phyloP scores from a whole-genome alignment of 495 filamentous ascomycete genomes.

The Gamarada debralockiae region DNA sequence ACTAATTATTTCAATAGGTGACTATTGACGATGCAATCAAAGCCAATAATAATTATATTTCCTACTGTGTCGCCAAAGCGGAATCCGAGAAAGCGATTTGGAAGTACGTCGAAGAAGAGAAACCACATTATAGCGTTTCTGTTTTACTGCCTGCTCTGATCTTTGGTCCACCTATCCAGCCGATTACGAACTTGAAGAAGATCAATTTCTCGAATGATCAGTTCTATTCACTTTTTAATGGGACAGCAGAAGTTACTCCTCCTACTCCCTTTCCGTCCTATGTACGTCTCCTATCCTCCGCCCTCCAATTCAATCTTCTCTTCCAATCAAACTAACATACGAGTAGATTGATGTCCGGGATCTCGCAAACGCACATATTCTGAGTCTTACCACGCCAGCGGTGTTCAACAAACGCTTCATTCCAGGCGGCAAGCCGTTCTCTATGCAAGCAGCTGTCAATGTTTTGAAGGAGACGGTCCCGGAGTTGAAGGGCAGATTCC shows the following conservation, averaged over 20 bases:
- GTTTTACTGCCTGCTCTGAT: constrained; percentile 31
- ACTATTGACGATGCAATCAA: constrained; percentile 27
- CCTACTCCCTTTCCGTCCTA: too few species aligned
- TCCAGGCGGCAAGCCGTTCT: constrained; percentile 29
- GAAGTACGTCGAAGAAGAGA: constrained; percentile 33
- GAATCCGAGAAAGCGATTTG: constrained; percentile 34
- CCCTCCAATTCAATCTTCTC: background rate
- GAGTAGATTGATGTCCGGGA: constrained; percentile 36
- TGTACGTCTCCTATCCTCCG: too few species aligned
- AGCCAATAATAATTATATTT: constrained; percentile 23
- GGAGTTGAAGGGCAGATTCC: constrained; percentile 29
- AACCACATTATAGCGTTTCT: constrained; percentile 31
- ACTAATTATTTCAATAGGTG: too few species aligned
- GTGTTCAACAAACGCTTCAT: constrained; percentile 31
- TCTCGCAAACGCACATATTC: constrained; percentile 34
- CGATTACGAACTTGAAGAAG: constrained; percentile 23
- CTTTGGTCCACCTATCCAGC: constrained; percentile 26
- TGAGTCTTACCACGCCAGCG: constrained; percentile 26
- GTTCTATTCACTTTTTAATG: constrained; percentile 33
- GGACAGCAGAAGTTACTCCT: too few species aligned
- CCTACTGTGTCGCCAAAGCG: constrained; percentile 37
- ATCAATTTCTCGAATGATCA: constrained; percentile 30
- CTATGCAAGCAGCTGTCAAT: constrained; percentile 33
- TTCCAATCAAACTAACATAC: background rate
- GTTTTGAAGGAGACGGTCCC: constrained; percentile 27